Percentiles rank a stretch among this genome's conserved stretches.
Evolutionary conservation across 2,329 filamentous ascomycete species (phyloP).

Genomic region (Cladosporium sp.): DNA sequence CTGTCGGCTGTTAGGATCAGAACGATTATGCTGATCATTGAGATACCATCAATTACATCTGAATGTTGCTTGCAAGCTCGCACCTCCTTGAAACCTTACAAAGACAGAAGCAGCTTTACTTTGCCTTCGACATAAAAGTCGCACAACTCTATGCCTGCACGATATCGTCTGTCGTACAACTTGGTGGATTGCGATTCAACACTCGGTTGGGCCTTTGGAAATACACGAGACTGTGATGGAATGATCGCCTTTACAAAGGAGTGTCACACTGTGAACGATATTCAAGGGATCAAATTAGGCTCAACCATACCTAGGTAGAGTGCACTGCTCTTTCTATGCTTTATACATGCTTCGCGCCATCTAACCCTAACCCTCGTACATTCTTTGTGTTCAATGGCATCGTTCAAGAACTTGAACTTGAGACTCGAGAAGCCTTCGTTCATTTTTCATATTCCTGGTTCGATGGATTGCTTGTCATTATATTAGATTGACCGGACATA

Average conservation of each 20-base stretch:
- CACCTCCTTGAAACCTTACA: neutral
- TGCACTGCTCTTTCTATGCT: too few relatives aligned
- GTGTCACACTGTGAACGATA: neutral
- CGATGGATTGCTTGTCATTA: neutral
- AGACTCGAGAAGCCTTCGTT: neutral
- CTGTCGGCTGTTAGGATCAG: neutral
- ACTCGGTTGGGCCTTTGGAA: neutral
- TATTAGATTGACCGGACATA: neutral
- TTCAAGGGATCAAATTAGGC: neutral
- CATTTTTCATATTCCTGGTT: neutral
- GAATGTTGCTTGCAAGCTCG: neutral
- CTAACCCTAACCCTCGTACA: neutral
- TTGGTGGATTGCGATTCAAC: neutral
- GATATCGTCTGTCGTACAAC: neutral
- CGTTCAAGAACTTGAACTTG: neutral
- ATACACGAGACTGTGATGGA: neutral
- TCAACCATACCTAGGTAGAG: neutral
- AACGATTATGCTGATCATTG: neutral
- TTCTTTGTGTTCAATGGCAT: neutral
- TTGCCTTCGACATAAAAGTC: neutral
- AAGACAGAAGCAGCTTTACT: too few relatives aligned
- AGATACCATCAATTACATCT: neutral
- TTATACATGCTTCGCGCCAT: neutral
- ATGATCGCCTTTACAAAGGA: neutral
- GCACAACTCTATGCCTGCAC: neutral